Conservation (phyloP, 768 basidiomycete species). For the Thelephora aurantiotincta region DNA sequence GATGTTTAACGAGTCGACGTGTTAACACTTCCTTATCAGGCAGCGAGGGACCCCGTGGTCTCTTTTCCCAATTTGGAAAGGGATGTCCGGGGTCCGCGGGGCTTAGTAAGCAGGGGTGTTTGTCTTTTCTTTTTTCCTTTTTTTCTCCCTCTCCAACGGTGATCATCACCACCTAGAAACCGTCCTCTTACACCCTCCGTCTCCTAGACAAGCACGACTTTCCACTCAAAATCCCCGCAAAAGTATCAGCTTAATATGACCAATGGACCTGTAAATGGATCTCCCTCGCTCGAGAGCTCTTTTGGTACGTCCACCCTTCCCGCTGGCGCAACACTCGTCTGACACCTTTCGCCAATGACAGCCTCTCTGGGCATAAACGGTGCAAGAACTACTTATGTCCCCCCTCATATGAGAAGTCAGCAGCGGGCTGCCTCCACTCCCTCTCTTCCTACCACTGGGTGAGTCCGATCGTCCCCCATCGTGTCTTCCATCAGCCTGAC, state of each 20-base stretch:
- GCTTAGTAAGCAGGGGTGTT: constrained; percentile 13
- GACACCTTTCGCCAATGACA: constrained; percentile 15
- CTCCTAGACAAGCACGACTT: constrained; percentile 16
- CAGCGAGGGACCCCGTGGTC: too few species aligned
- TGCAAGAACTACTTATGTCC: constrained; percentile 71
- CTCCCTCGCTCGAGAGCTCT: constrained; percentile 55
- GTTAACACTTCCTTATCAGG: too few species aligned
- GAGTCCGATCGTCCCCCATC: constrained; percentile 10
- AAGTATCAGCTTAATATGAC: constrained; percentile 49
- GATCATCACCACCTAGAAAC: constrained; percentile 23
- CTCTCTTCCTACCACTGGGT: constrained; percentile 35
- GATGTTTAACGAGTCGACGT: too few species aligned
- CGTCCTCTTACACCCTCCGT: constrained; percentile 10
- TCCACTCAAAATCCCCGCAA: constrained; percentile 7
- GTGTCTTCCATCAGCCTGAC: constrained; percentile 8
- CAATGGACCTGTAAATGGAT: constrained; percentile 82
- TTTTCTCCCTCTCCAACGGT: constrained; percentile 18
- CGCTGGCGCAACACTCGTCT: constrained; percentile 1
- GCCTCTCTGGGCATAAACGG: constrained; percentile 64
- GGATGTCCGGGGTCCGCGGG: constrained; percentile 1
- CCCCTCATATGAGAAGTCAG: constrained; percentile 74
- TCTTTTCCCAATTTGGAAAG: too few species aligned
- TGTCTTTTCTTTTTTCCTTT: constrained; percentile 15
- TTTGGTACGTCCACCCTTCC: constrained; percentile 38
- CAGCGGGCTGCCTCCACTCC: constrained; percentile 69